Conservation (phyloP, 1,139 yeast genomes). For the Yamadazyma spencermartinsiae region DNA sequence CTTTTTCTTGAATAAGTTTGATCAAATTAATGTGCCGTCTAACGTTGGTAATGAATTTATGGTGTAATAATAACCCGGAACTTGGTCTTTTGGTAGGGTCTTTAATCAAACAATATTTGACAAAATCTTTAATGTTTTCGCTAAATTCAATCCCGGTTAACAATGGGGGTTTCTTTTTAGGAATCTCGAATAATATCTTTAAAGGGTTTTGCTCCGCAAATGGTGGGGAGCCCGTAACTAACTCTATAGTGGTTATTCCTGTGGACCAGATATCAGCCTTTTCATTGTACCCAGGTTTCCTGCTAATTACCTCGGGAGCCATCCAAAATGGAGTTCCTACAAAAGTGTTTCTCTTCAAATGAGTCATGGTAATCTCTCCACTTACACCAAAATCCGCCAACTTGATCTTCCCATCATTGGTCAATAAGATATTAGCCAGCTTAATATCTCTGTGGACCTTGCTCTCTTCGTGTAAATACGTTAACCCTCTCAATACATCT, state of each 20-base stretch:
- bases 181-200: slow-evolving; percentile 72
- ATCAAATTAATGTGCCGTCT: slow-evolving; percentile 12
- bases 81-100: slow-evolving; percentile 56
- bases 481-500: slow-evolving; percentile 62
- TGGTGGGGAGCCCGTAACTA: slow-evolving; percentile 75
- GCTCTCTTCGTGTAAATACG: slow-evolving; percentile 68
- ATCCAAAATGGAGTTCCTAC: slow-evolving; percentile 94
- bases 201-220: slow-evolving; percentile 67
- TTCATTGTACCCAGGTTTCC: slow-evolving; percentile 62
- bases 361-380: slow-evolving; percentile 69
- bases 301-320: slow-evolving; percentile 82
- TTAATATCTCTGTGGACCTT: slow-evolving; percentile 86
- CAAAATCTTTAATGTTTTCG: slow-evolving; percentile 58
- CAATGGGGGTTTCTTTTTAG: slow-evolving; percentile 65
- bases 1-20: slow-evolving; percentile 15
- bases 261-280: slow-evolving; percentile 89
- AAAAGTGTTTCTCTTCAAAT: slow-evolving; percentile 63
- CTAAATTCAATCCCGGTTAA: slow-evolving; percentile 47
- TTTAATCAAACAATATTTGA: slow-evolving; percentile 57
- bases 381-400: slow-evolving; percentile 89
- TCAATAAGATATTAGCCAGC: slow-evolving; percentile 76
- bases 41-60: slow-evolving; percentile 39
- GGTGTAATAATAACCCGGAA: slow-evolving; percentile 44
- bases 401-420: slow-evolving; percentile 62
- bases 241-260: slow-evolving; percentile 79